These are phyloP conservation scores for Talaromyces rugulosus DNA, from an alignment of 2,329 filamentous ascomycete genomes.

Conservation along the genomic window DNA sequence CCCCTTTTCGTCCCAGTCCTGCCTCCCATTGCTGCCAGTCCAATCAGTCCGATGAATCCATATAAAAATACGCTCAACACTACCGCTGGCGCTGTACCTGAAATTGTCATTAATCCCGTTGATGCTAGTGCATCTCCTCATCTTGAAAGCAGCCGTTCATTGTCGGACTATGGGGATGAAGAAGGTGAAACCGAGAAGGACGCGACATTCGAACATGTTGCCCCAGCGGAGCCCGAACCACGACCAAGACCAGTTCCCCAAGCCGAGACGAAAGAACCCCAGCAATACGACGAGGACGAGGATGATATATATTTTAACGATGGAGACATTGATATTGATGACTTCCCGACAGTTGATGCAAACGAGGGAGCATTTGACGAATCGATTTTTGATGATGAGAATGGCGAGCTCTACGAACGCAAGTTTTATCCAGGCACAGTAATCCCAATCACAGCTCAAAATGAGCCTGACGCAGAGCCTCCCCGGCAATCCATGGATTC, in stretches of 20 bases:
- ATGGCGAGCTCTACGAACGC: slow-evolving; percentile 39
- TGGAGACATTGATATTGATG: slow-evolving; percentile 43
- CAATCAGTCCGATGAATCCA: slow-evolving; percentile 23
- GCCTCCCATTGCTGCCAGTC: slow-evolving; percentile 33
- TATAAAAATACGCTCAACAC: slow-evolving; percentile 9
- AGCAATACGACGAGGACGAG: slow-evolving; percentile 17
- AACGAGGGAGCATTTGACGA: slow-evolving; percentile 40
- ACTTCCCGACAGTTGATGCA: slow-evolving; percentile 29
- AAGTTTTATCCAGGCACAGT: slow-evolving; percentile 22
- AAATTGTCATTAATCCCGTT: background rate
- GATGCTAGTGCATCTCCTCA: background rate
- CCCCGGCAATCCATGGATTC: background rate
- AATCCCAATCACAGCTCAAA: slow-evolving; percentile 9
- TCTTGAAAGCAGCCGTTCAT: background rate
- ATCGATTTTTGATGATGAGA: slow-evolving; percentile 46
- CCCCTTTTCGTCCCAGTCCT: slow-evolving; percentile 33
- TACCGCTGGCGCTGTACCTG: background rate
- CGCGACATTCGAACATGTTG: background rate
- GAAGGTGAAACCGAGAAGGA: background rate
- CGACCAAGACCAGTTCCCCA: background rate
- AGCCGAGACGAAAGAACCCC: background rate
- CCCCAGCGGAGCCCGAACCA: background rate
- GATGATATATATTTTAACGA: slow-evolving; percentile 48
- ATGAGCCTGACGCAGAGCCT: background rate
- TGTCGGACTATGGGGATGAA: slow-evolving; percentile 2